phyloP scores from a whole-genome alignment of 306 rosid species.

The Prunus salicina region DNA sequence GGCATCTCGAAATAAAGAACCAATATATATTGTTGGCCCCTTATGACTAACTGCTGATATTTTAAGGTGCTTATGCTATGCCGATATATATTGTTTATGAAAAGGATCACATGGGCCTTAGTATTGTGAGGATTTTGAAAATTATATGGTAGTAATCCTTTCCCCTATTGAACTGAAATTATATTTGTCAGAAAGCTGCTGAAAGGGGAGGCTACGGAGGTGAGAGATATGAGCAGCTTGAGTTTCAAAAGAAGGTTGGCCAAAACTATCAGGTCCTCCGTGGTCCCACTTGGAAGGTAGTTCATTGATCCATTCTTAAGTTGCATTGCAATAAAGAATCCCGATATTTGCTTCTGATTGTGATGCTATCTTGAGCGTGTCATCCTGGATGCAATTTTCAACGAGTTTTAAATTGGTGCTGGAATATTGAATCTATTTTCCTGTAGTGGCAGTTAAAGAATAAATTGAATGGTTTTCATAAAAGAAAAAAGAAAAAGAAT shows the following conservation, averaged over 20 bases:
- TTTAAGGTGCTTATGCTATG: background rate
- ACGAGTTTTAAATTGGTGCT: background rate
- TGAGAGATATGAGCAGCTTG: constrained; percentile 92
- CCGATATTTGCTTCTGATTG: constrained; percentile 1
- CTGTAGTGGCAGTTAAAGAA: too few relatives aligned
- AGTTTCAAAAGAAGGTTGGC: constrained; percentile 70
- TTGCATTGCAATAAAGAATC: background rate
- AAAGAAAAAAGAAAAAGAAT: background rate
- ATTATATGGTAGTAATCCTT: background rate
- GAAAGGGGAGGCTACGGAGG: constrained; percentile 92
- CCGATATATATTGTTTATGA: background rate
- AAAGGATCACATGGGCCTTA: background rate
- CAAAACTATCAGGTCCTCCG: constrained; percentile 55
- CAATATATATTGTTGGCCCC: background rate
- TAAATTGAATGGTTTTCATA: too few relatives aligned
- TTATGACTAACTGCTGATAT: background rate
- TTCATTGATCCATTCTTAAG: constrained; percentile 4
- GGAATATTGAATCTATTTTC: too few relatives aligned
- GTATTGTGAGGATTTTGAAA: background rate
- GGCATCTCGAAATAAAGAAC: background rate
- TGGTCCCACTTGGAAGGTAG: constrained; percentile 83
- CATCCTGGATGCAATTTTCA: background rate
- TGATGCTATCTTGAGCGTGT: constrained; percentile 10
- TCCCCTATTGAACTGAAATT: background rate
- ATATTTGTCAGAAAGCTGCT: constrained; percentile 65